These are phyloP conservation scores for Lizanozyma gosingica DNA, from an alignment of 1,139 yeast species.

Conservation along the genomic window DNA sequence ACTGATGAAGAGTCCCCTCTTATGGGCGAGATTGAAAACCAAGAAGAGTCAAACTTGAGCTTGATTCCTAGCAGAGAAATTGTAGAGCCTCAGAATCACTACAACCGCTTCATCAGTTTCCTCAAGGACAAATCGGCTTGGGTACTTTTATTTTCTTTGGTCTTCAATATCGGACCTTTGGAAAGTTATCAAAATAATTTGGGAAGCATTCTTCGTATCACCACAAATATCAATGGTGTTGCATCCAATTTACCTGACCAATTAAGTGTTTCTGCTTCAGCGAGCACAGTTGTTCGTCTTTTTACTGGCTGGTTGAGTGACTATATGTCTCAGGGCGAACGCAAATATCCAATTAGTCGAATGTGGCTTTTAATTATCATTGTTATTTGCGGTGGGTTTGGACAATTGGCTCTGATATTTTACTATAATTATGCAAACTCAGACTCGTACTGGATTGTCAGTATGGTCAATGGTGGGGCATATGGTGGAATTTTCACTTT, in stretches of 20 bases:
- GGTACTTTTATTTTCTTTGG: conserved; percentile 51
- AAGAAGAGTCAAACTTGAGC: neutral
- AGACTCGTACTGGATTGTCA: conserved; percentile 18
- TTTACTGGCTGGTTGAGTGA: conserved; percentile 63
- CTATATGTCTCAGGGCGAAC: conserved; percentile 22
- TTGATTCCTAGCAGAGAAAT: neutral
- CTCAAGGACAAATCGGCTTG: conserved; percentile 59
- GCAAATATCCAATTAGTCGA: conserved; percentile 23
- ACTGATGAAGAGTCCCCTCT: conserved; percentile 18
- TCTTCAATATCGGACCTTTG: conserved; percentile 72
- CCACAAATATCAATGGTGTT: conserved; percentile 46
- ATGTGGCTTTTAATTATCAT: conserved; percentile 36
- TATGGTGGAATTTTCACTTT: conserved; percentile 84
- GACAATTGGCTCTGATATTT: conserved; percentile 20
- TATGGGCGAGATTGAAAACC: conserved; percentile 5
- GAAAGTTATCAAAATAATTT: conserved; percentile 84
- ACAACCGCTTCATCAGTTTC: conserved; percentile 40
- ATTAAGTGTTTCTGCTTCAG: conserved; percentile 30
- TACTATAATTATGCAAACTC: neutral
- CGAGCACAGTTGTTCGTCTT: conserved; percentile 41
- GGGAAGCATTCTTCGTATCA: conserved; percentile 40
- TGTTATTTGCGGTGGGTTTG: conserved; percentile 33
- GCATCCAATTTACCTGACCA: conserved; percentile 50
- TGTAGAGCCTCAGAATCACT: conserved; percentile 38
- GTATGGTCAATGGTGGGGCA: conserved; percentile 55